A percentile compares a stretch with the other conserved stretches of the same genome.
phyloP scores from a whole-genome alignment of 306 rosid genomes.

The Pyrus pyrifolia region DNA sequence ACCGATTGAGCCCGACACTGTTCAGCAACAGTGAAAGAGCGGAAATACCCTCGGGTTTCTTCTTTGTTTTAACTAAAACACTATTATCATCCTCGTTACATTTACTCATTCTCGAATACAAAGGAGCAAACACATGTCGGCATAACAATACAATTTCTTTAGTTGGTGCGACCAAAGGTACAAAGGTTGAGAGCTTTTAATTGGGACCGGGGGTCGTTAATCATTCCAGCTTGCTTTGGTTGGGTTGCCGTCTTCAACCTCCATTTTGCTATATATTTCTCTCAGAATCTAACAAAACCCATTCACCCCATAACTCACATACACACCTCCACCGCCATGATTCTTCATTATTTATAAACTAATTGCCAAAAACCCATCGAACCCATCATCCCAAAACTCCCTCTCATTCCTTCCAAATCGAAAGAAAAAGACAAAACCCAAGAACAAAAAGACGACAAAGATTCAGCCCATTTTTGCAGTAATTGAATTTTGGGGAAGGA shows the following conservation, averaged over 20 bases:
- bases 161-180: not conserved
- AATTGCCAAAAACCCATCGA: not conserved
- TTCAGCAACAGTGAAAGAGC: too few species aligned
- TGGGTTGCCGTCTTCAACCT: constrained; percentile 6
- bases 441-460: not conserved
- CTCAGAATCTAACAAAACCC: constrained; percentile 19
- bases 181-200: not conserved
- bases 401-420: not conserved
- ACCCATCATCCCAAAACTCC: not conserved
- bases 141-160: too few species aligned
- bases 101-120: not conserved
- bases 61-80: too few species aligned
- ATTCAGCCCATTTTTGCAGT: not conserved
- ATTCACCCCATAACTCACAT: not conserved
- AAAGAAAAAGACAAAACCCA: not conserved
- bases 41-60: too few species aligned
- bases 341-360: not conserved
- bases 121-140: not conserved
- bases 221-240: constrained; percentile 22
- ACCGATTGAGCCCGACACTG: too few species aligned
- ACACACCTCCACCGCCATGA: not conserved
- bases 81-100: not conserved
- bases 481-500: constrained; percentile 13
- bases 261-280: constrained; percentile 13
- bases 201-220: not conserved